Evolutionary conservation across 2,329 filamentous ascomycete species (phyloP).

Genomic region (Catunica adiposa): DNA sequence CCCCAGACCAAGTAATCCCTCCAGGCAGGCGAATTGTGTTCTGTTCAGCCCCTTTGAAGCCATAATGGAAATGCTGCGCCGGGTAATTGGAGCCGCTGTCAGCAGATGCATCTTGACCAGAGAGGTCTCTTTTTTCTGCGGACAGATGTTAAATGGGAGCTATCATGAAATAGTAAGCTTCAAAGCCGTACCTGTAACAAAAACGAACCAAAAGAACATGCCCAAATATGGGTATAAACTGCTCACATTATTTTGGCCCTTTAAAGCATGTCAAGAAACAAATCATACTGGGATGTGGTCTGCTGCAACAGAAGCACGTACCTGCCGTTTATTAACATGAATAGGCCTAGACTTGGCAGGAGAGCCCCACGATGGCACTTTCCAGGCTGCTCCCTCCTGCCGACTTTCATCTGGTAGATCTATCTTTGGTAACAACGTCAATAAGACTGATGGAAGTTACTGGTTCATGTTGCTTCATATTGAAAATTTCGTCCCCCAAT

Average conservation of each 20-base stretch:
- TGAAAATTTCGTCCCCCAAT: too few relatives aligned
- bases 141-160: neutral
- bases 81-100: too few relatives aligned
- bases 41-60: neutral
- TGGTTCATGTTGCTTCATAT: neutral
- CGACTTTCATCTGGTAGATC: neutral
- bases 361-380: neutral
- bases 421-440: neutral
- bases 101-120: too few relatives aligned
- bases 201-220: neutral
- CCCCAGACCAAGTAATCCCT: neutral
- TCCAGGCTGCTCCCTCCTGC: neutral
- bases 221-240: neutral
- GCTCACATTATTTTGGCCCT: neutral
- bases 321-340: slow-evolving; percentile 3
- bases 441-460: neutral
- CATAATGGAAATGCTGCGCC: neutral
- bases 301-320: slow-evolving; percentile 4
- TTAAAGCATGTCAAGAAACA: neutral
- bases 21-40: neutral
- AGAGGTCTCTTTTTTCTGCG: neutral
- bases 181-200: neutral
- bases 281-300: neutral
- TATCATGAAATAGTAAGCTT: neutral
- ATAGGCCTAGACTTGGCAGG: neutral